Evolutionary conservation across 2,329 filamentous ascomycete species (phyloP).

Genomic region (Blastomyces parvus): DNA sequence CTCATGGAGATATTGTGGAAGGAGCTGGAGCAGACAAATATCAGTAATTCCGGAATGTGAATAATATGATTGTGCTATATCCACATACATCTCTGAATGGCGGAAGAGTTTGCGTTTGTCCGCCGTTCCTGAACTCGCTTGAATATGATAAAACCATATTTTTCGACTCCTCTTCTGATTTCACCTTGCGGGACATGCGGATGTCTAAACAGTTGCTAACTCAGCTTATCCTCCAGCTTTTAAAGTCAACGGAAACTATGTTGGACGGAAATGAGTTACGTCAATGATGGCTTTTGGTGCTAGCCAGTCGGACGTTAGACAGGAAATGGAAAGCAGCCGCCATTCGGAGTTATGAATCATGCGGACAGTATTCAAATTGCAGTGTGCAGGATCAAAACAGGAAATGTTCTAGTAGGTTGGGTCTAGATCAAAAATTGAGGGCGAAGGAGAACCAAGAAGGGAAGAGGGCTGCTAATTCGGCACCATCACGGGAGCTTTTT

Average conservation of each 20-base stretch:
- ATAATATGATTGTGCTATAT: background rate
- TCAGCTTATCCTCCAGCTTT: conserved; percentile 9
- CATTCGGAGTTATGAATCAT: conserved; percentile 7
- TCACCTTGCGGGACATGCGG: conserved; percentile 29
- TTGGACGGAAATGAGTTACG: conserved; percentile 4
- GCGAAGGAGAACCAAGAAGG: background rate
- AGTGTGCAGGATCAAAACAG: conserved; percentile 7
- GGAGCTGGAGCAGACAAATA: conserved; percentile 21
- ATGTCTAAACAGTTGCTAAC: conserved; percentile 7
- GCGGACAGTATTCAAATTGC: conserved; percentile 8
- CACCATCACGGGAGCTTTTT: conserved; percentile 4
- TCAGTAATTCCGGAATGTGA: background rate
- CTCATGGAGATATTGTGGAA: conserved; percentile 34
- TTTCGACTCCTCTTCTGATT: conserved; percentile 23
- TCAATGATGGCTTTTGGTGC: background rate
- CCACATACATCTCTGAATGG: conserved; percentile 31
- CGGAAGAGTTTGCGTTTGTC: conserved; percentile 28
- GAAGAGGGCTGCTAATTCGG: conserved; percentile 5
- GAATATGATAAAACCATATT: conserved; percentile 34
- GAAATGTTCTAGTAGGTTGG: conserved; percentile 2
- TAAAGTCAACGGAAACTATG: conserved; percentile 4
- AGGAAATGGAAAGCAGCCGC: conserved; percentile 4
- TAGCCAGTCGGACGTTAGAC: conserved; percentile 8
- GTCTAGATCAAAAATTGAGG: conserved; percentile 2
- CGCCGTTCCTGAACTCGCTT: conserved; percentile 23